phyloP scores from a whole-genome alignment of 164 flowering plant genomes.

The Sextonia rubra region DNA sequence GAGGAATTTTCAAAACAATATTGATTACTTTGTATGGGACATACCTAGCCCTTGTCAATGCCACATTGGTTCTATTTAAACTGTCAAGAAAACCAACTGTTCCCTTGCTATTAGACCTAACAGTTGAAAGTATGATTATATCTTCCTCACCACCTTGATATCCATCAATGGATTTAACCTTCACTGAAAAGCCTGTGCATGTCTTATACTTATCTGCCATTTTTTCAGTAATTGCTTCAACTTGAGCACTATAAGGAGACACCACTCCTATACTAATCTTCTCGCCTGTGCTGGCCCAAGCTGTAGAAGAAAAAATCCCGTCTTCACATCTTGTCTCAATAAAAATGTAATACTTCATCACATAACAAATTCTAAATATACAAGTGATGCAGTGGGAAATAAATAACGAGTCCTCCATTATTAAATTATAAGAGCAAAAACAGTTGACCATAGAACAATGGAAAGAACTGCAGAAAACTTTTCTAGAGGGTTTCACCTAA shows the following conservation, averaged over 20 bases:
- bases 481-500: background rate
- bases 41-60: constrained; percentile 69
- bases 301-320: background rate
- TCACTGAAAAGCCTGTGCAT: constrained; percentile 28
- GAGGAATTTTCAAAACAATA: background rate
- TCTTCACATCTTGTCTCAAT: background rate
- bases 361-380: background rate
- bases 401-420: background rate
- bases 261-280: constrained; percentile 58
- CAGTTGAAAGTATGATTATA: constrained; percentile 48
- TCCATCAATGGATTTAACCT: constrained; percentile 49
- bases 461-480: background rate
- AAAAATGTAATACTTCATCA: no score
- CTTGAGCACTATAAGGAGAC: constrained; percentile 67
- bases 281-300: background rate
- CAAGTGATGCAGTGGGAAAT: background rate
- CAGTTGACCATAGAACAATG: background rate
- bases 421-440: background rate
- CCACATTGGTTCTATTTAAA: constrained; percentile 51
- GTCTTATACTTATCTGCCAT: constrained; percentile 29
- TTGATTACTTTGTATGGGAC: background rate
- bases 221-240: constrained; percentile 36
- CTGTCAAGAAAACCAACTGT: constrained; percentile 45
- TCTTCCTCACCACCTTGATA: constrained; percentile 68
- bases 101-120: constrained; percentile 42